Base-by-base conservation (phyloP, 163 green algal genomes). In the Chlamydomonas reinhardtii region DNA sequence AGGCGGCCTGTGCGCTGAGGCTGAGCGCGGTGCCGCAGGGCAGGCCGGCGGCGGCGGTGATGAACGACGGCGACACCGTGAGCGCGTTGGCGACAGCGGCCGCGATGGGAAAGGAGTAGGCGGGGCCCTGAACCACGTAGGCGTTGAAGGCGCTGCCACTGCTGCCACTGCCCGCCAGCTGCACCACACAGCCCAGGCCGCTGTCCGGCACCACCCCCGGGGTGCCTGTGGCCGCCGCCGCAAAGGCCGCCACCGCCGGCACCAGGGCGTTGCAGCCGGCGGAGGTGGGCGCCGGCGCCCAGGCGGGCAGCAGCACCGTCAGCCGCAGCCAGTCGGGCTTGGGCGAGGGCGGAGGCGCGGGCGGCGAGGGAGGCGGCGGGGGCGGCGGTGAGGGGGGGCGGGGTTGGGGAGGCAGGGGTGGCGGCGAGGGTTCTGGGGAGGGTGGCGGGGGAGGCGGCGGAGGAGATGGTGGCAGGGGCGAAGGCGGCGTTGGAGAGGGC, bases 311-410 rank as follows among this genome's bases (percentile, higher is more conserved):
- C 32, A 68, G 39, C 25, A 84, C 32, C 22, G 64, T 74, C 29
- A 84, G 76, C 11, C 37, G 76, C 64, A 74, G 64, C 76, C 25
- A 48, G 64, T 74, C 76, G 27, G 62, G 76, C 15, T 32, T 31
- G 17, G 75, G 75, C 24, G 34, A 4, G 32, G 75, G 75, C 12
- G 75, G 75, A 27, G 35, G 61, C 19, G 15, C 11, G 2, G 75
- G 75, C 17, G 75, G 75, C 0, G 22, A 14, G 27, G 75, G 75
- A 35, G 75, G 75, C n/a, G 61, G 75, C 19, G 52, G 32, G 8
- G 74, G 56, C 32, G 74, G 74, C 11, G 74, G 74, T 32, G 31
- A 34, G n/a, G 74, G 74, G 34, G 74, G 74, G 27, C 27, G 62
- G n/a, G 27, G 62, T 4, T 34, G 62, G 19, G 59, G 59, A 2